Conservation (phyloP, 1,284 basidiomycete species). For the Leccinum pachyderme region DNA sequence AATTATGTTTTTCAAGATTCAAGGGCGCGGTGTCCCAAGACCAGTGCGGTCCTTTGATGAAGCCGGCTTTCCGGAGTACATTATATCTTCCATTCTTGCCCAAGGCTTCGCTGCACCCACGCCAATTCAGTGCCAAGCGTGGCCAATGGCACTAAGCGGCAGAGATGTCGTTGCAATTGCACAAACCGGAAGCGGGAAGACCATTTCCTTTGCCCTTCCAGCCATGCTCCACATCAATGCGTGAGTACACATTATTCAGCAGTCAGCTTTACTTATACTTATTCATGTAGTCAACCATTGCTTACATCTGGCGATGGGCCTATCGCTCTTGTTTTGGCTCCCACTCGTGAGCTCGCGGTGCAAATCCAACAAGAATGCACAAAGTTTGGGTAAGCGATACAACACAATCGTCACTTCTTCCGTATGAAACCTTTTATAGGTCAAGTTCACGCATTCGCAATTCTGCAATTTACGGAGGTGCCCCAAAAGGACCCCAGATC, state of each 20-base stretch:
- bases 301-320: constrained; percentile 94
- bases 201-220: constrained; percentile 96
- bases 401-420: not conserved
- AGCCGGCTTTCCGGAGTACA: constrained; percentile 94
- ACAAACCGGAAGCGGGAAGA: constrained; percentile 96
- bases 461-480: constrained; percentile 98
- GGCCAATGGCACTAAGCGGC: constrained; percentile 96
- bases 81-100: constrained; percentile 89
- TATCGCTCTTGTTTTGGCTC: constrained; percentile 94
- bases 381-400: constrained; percentile 79
- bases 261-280: constrained; percentile 2
- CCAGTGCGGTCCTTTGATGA: constrained; percentile 94
- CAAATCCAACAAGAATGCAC: constrained; percentile 99
- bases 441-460: constrained; percentile 96
- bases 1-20: constrained; percentile 53
- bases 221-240: constrained; percentile 99
- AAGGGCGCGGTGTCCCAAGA: constrained; percentile 86
- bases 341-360: constrained; percentile 97
- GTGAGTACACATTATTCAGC: constrained; percentile 42
- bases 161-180: constrained; percentile 96
- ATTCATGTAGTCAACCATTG: constrained; percentile 74
- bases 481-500: constrained; percentile 97
- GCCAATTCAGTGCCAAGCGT: constrained; percentile 97
- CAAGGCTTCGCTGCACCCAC: constrained; percentile 91
- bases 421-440: constrained; percentile 35